Percentiles rank a stretch among this genome's conserved stretches.
Conservation (phyloP, 2,329 filamentous ascomycete genomes). For the Ceratocystis huliohia region DNA sequence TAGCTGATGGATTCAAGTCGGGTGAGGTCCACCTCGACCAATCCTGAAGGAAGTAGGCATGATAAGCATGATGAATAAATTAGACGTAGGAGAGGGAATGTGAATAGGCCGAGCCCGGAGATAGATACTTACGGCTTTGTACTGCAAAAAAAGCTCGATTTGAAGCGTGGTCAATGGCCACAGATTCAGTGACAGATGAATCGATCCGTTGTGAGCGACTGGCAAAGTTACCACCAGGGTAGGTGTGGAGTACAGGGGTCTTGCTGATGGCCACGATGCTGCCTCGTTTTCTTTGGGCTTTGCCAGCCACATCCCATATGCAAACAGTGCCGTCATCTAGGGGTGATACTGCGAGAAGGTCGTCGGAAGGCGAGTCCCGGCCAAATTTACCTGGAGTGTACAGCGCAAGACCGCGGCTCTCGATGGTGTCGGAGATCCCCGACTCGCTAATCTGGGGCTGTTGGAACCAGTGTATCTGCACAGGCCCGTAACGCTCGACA, state of each 20-base stretch:
- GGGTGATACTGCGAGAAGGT: slow-evolving; percentile 54
- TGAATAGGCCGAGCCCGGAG: background rate
- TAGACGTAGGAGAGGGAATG: background rate
- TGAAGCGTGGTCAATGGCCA: slow-evolving; percentile 59
- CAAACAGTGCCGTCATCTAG: slow-evolving; percentile 77
- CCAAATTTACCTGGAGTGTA: slow-evolving; percentile 37
- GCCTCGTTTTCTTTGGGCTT: slow-evolving; percentile 39
- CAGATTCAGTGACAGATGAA: slow-evolving; percentile 63
- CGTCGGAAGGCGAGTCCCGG: slow-evolving; percentile 35
- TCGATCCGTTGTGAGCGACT: slow-evolving; percentile 33
- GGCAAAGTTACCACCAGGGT: slow-evolving; percentile 1
- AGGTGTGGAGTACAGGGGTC: slow-evolving; percentile 44
- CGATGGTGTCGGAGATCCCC: slow-evolving; percentile 38
- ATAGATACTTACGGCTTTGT: slow-evolving; percentile 46
- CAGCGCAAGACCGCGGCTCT: slow-evolving; percentile 62
- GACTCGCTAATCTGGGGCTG: slow-evolving; percentile 38
- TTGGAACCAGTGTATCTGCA: slow-evolving; percentile 67
- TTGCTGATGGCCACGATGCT: slow-evolving; percentile 53
- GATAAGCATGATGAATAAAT: background rate
- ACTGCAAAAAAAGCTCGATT: slow-evolving; percentile 69
- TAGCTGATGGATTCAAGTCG: slow-evolving; percentile 57
- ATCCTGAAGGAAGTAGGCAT: slow-evolving; percentile 28
- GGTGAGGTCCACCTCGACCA: slow-evolving; percentile 71
- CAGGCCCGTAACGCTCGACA: slow-evolving; percentile 63
- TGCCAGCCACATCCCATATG: slow-evolving; percentile 63